Base-by-base conservation (phyloP, 176 grass and related monocot species). In the Eremochloa ophiuroides region DNA sequence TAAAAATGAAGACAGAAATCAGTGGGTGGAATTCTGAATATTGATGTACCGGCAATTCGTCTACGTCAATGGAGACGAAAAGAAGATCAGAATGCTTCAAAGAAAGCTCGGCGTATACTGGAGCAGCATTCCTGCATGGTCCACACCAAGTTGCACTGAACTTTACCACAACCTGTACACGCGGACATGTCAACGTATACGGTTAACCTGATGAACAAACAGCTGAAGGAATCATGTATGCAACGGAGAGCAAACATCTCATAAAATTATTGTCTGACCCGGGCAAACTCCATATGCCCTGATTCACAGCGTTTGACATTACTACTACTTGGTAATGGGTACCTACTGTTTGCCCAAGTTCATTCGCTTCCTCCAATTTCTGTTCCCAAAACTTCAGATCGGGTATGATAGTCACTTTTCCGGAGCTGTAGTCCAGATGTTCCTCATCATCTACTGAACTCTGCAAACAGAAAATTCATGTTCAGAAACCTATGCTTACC, bases 81-180 rank as follows among this genome's bases (percentile, higher is more conserved):
- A 85, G 23, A 56, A 97, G 26, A 6, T 85, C 84, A 64, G 88
- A 66, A 86, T 93, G 85, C 70, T 86, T 93, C 80, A 84, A 59
- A 9, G 91, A 93, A 17, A 89, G 85, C 26, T 93, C 83, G 3
- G 83, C 80, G 41, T 80, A 97, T 23, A 88, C 3, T 27, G 93
- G 88, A 65, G 80, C 88, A 48, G 79, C 82, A 50, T 71, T 81
- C 80, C 83, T 91, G 41, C 93, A 97, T 8, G 93, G 93, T 25
- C 74, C 80, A 30, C 93, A 93, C 93, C 93, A 97, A 33, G 86
- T 85, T 2, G 93, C 91, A 17, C 88, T 91, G 62, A 97, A 97
- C 60, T 97, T 97, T 25, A 81, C 63, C 41, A 97, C 93, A 77
- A 97, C 63, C 93, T 97, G 82, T 53, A 46, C 30, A 79, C 61